Evolutionary conservation across 2,329 filamentous ascomycete species (phyloP), one percentile per base, ranked within the genome.

Genomic region (Thermothelomyces thermophilus): DNA sequence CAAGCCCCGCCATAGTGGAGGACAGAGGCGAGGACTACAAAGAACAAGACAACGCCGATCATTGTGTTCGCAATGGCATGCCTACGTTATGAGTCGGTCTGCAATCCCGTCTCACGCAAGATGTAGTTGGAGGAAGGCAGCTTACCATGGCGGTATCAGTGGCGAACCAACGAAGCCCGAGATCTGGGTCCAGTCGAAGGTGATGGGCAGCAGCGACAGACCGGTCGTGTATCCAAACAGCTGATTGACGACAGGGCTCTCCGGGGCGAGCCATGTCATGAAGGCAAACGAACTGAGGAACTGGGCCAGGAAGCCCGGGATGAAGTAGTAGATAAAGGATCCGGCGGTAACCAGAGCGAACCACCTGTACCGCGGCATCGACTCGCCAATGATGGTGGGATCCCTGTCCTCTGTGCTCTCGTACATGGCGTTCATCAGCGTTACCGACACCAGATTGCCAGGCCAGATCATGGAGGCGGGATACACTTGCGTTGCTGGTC

Each of bases 391-490:
- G 16, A 81, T 65, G 2, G 64, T 75, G 34, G 66, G 77, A 62
- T 77, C 77, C 2, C 66, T 68, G 13, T 66, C 60, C 14, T 76
- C 69, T 31, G 75, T 73, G 22, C 67, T 67, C 55, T 88, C 84
- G 61, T 90, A 85, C 71, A 90, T 82, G 53, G 84, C 82, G 57
- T 83, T 83, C 70, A 88, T 83, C 31, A 88, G 67, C 0, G 82
- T 78, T 7, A 84, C 77, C 5, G 78, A 77, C 46, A 84, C 82
- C 20, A 89, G 70, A 43, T 80, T 84, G 2, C 72, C 74, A 0
- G 85, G 85, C 84, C 84, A 88, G 51, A 88, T 86, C 82, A 88
- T 86, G 9, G 84, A 79, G 0, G 83, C 81, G 3, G 79, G 80
- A 57, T 82, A 81, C 10, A 80, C 75, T 78, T 14, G 26, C 8